Percentiles rank a stretch among this genome's conserved stretches.
These are phyloP conservation scores for button mushroom (Agaricus bisporus) DNA, from an alignment of 768 basidiomycete species.

Conservation along the genomic window DNA sequence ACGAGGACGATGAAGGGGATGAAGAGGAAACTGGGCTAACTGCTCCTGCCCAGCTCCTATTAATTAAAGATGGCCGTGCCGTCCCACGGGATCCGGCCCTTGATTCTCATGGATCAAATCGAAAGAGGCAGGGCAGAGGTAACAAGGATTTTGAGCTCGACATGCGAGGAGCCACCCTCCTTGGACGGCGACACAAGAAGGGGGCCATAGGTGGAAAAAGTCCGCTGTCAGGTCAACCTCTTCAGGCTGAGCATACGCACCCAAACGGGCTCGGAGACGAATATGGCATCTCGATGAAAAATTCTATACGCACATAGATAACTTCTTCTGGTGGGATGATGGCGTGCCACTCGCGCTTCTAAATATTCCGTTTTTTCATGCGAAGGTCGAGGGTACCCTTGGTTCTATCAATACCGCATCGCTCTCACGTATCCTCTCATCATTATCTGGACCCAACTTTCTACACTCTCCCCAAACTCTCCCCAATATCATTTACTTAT, in stretches of 20 bases:
- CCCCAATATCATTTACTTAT: slow-evolving; percentile 5
- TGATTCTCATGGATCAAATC: slow-evolving; percentile 11
- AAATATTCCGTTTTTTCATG: too few relatives aligned
- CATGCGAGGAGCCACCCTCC: slow-evolving; percentile 78
- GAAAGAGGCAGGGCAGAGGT: slow-evolving; percentile 10
- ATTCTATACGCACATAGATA: slow-evolving; percentile 19
- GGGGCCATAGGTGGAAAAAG: slow-evolving; percentile 21
- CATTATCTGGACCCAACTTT: neutral
- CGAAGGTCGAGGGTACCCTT: too few relatives aligned
- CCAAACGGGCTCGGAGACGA: slow-evolving; percentile 13
- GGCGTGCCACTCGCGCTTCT: neutral
- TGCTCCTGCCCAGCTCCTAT: slow-evolving; percentile 3
- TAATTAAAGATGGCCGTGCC: slow-evolving; percentile 28
- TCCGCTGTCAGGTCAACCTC: slow-evolving; percentile 6
- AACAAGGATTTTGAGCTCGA: slow-evolving; percentile 69
- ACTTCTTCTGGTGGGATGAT: neutral
- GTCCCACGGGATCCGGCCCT: slow-evolving; percentile 28
- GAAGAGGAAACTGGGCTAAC: slow-evolving; percentile 5
- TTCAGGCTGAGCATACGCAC: slow-evolving; percentile 2
- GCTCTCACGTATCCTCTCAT: neutral
- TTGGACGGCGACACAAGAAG: slow-evolving; percentile 59
- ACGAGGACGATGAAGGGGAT: slow-evolving; percentile 82
- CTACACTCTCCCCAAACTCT: neutral
- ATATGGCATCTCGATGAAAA: slow-evolving; percentile 16
- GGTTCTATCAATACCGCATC: too few relatives aligned